Conservation (phyloP, 306 rosid genomes). For the Cyamopsis tetragonoloba region DNA sequence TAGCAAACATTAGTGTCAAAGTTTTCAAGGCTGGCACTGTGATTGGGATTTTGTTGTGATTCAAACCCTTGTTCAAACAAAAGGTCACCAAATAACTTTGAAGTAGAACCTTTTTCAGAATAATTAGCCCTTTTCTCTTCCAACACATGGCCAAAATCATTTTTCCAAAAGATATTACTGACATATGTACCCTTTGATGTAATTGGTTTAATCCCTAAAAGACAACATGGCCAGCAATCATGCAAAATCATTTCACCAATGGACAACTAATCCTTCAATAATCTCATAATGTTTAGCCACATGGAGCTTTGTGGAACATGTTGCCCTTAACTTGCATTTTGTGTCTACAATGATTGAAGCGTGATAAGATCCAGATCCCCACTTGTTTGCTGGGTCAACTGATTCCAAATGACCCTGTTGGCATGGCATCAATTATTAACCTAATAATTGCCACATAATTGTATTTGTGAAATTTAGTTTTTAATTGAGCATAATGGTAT, state of each 20-base stretch:
- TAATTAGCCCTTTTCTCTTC: not conserved
- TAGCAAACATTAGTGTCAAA: not conserved
- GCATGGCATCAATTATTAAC: constrained; percentile 5
- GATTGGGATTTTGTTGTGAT: not conserved
- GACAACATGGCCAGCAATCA: not conserved
- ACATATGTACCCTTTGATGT: not conserved
- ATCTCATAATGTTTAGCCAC: constrained; percentile 8
- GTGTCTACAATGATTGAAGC: constrained; percentile 28
- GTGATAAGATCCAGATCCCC: constrained; percentile 11
- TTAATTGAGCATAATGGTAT: no score
- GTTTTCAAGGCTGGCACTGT: not conserved
- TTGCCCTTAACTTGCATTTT: constrained; percentile 1
- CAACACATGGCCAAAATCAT: constrained; percentile 14
- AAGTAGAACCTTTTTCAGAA: not conserved
- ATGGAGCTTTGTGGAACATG: constrained; percentile 13
- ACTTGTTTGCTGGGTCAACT: not conserved
- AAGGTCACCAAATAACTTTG: not conserved
- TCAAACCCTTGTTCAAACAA: not conserved
- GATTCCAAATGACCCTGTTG: not conserved
- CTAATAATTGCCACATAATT: constrained; percentile 20
- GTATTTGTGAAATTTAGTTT: no score
- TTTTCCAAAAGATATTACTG: not conserved
- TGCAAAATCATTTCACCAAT: constrained; percentile 1
- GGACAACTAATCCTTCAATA: constrained; percentile 10
- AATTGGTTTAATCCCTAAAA: no score